Conservation (phyloP, 371 early-diverging fungal species). For the Capillidium rhysosporum region DNA sequence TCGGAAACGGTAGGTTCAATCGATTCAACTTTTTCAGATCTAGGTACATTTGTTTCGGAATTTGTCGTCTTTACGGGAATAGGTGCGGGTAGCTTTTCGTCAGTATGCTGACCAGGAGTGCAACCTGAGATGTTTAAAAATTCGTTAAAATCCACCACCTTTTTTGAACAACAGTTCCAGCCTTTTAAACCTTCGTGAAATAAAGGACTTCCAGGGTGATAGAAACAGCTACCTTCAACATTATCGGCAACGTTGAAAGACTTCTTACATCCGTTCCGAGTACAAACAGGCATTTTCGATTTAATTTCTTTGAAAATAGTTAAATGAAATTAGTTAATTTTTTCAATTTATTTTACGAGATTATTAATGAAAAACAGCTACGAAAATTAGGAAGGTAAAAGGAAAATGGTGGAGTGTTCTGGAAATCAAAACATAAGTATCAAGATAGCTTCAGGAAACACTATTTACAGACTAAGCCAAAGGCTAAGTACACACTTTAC, state of each 20-base stretch:
- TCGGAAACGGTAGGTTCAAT: slow-evolving; percentile 9
- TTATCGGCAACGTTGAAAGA: slow-evolving; percentile 44
- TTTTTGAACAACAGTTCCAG: slow-evolving; percentile 85
- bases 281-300: slow-evolving; percentile 39
- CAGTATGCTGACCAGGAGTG: slow-evolving; percentile 37
- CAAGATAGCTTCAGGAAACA: no score
- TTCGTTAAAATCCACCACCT: slow-evolving; percentile 74
- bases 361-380: no score
- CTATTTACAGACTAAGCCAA: no score
- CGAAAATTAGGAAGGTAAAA: no score
- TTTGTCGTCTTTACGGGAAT: slow-evolving; percentile 12
- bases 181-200: slow-evolving; percentile 85
- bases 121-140: slow-evolving; percentile 74
- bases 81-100: slow-evolving; percentile 15
- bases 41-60: slow-evolving; percentile 9
- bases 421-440: no score
- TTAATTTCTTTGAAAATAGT: no score
- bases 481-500: no score
- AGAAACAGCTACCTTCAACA: slow-evolving; percentile 44
- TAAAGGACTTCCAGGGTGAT: slow-evolving; percentile 60
- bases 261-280: slow-evolving; percentile 67
- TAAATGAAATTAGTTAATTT: no score
- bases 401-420: no score
- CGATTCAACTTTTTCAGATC: slow-evolving; percentile 8
- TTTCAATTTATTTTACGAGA: no score